Evolutionary conservation across 2,329 filamentous ascomycete genomes (phyloP), one percentile per base, ranked within the genome.

Genomic region (Hymenoscyphus fraxineus): DNA sequence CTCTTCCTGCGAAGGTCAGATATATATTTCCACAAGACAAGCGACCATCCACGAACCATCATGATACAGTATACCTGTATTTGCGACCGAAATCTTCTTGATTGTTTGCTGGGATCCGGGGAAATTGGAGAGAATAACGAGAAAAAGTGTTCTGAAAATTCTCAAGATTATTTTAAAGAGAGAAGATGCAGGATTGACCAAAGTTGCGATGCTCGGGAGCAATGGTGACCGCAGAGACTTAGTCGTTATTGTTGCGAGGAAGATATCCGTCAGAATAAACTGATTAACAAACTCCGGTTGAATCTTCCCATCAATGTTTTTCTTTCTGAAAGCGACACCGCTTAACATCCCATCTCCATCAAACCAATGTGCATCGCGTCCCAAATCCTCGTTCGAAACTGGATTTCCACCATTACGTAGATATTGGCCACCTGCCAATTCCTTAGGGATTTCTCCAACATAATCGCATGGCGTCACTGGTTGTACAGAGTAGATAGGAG

Each of bases 331-430:
- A 19, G 80, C 79, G 0, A 91, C 87, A 1, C 88, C 88, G 38
- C 84, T 84, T 12, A 91, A 82, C 88, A 91, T 91, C 4, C 88
- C 89, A 73, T 91, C 88, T 39, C 89, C 88, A 69, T 91, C 89
- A 66, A 91, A 91, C 88, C 88, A 91, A 72, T 91, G 88, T 9
- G 85, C 82, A 72, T 89, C 86, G 67, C 86, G 81, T 47, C 81
- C 82, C 2, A 85, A 74, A 62, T 88, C 83, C 27, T 83, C 78
- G 64, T 90, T 87, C 35, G 81, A 81, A 7, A 88, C 78, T 6
- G 88, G 88, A 70, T 91, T 91, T 35, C 85, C 86, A 51, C 89
- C 88, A 72, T 91, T 92, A 16, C 88, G 84, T 35, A 91, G 84
- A 71, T 91, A 91, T 75, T 91, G 83, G 13, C 88, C 88, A 1